phyloP scores from a whole-genome alignment of 1,284 basidiomycete species.

The Leccinum fallax region DNA sequence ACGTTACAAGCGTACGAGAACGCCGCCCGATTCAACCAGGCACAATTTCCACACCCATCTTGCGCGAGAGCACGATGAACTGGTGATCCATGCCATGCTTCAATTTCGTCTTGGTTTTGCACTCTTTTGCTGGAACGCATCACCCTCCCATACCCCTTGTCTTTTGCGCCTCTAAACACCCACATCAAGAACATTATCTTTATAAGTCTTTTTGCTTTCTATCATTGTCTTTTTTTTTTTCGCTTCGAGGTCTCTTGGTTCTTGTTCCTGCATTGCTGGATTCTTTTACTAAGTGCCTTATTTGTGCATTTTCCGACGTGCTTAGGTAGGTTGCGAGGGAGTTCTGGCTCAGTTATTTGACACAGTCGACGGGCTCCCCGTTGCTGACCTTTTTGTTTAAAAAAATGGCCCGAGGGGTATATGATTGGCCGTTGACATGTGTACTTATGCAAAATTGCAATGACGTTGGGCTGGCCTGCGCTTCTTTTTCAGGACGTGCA shows the following conservation, averaged over 20 bases:
- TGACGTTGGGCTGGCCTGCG: neutral
- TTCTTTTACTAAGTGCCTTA: slow-evolving; percentile 21
- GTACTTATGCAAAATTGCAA: slow-evolving; percentile 7
- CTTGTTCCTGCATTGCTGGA: slow-evolving; percentile 18
- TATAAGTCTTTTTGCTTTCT: slow-evolving; percentile 3
- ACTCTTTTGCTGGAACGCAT: slow-evolving; percentile 10
- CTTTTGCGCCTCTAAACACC: neutral
- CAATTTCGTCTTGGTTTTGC: neutral
- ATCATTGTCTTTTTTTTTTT: neutral
- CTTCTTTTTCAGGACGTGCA: neutral
- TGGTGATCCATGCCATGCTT: slow-evolving; percentile 46
- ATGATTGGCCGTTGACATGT: slow-evolving; percentile 4
- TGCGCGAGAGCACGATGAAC: slow-evolving; percentile 73
- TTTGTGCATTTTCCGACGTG: slow-evolving; percentile 27
- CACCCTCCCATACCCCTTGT: slow-evolving; percentile 21
- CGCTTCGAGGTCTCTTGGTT: slow-evolving; percentile 2
- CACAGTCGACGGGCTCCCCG: neutral
- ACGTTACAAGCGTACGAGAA: slow-evolving; percentile 44
- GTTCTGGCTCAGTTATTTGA: slow-evolving; percentile 5
- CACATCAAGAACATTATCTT: slow-evolving; percentile 9
- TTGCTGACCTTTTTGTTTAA: neutral
- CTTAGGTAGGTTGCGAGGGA: slow-evolving; percentile 22
- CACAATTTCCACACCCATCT: slow-evolving; percentile 65
- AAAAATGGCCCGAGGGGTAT: neutral
- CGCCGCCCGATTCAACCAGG: slow-evolving; percentile 53